phyloP scores from a whole-genome alignment of 495 filamentous ascomycete species.

The Amphirosellinia nigrospora region DNA sequence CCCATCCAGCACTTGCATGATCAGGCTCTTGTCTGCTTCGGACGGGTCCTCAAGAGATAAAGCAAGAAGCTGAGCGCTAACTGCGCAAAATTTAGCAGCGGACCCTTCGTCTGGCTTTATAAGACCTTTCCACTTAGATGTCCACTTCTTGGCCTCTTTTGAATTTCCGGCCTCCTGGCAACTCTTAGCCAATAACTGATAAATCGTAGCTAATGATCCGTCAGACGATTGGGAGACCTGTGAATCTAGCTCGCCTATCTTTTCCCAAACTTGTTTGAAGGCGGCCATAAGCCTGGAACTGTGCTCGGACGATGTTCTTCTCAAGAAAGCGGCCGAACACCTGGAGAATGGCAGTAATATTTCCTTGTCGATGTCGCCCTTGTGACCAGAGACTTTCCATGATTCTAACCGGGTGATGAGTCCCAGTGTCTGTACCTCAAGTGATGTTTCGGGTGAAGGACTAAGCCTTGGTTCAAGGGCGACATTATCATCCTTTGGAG shows the following conservation, averaged over 20 bases:
- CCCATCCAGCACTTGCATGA: conserved; percentile 58
- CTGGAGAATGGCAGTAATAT: conserved; percentile 70
- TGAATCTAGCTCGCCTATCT: conserved; percentile 36
- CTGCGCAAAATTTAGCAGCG: conserved; percentile 49
- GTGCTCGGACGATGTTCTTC: conserved; percentile 53
- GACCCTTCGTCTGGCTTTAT: conserved; percentile 46
- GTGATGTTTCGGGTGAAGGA: conserved; percentile 62
- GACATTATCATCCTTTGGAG: conserved; percentile 56
- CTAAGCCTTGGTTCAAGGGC: conserved; percentile 55
- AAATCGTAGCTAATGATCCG: conserved; percentile 44
- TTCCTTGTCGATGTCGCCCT: conserved; percentile 70
- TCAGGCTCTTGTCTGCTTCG: conserved; percentile 42
- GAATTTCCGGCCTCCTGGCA: conserved; percentile 53
- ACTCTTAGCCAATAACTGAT: conserved; percentile 46
- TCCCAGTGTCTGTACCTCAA: conserved; percentile 71
- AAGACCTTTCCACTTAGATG: conserved; percentile 44
- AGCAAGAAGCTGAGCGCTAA: conserved; percentile 51
- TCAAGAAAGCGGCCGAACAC: conserved; percentile 66
- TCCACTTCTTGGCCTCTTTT: conserved; percentile 57
- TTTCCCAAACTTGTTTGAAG: conserved; percentile 37
- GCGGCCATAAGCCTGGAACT: conserved; percentile 33
- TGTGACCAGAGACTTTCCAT: conserved; percentile 75
- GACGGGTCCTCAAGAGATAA: conserved; percentile 48
- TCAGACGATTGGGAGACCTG: conserved; percentile 36
- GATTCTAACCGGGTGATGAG: conserved; percentile 69